Base-by-base conservation (phyloP, 176 grass and related monocot genomes). In the Eleusine indica region DNA sequence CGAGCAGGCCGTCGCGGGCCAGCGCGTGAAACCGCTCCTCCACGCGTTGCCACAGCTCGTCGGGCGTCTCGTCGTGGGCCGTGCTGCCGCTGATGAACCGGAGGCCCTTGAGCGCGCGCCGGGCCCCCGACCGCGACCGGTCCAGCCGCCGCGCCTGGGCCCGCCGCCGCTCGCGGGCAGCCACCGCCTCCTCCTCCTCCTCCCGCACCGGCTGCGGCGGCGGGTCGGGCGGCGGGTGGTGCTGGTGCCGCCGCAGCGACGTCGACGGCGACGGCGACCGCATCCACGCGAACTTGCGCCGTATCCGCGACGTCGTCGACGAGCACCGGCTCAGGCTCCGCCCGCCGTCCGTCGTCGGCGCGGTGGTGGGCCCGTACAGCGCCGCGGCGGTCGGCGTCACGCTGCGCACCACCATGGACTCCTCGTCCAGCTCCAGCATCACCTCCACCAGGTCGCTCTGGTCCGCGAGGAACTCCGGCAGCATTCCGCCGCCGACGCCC, bases 351-450 rank as follows among this genome's bases (percentile, higher is more conserved):
- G 0, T 32, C 68, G 7, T 44, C 19, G 6, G 65, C 47, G 44
- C 19, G 1, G 43, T 37, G 2, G 68, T 18, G 6, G 56, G 52
- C 76, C 80, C n/a, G 70, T 89, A 80, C 25, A 95, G 67, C 25
- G 87, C 44, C 2, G 93, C 85, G 35, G 30, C 29, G 14, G 96
- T 98, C 74, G 91, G 96, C 5, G 96, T 99, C 58, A 99, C 96
- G 77, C 96, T 99, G 62, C 96, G 91, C 51, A 99, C 93, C 66
- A 99, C 96, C 96, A 99, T 96, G 70, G 96, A 99, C 51, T 99
- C 93, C 87, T 99, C 96, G 74, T 99, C 93, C 3, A 99, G 80
- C 90, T 99, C 93, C 84, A 99, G 91, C 96, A 90, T 99, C 39
- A 99, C 96, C 91, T 99, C 96, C 65, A 99, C 96, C 19, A 99